Evolutionary conservation across 2,329 filamentous ascomycete genomes (phyloP), one percentile per base, ranked within the genome.

Genomic region (Cladosporium sp.): DNA sequence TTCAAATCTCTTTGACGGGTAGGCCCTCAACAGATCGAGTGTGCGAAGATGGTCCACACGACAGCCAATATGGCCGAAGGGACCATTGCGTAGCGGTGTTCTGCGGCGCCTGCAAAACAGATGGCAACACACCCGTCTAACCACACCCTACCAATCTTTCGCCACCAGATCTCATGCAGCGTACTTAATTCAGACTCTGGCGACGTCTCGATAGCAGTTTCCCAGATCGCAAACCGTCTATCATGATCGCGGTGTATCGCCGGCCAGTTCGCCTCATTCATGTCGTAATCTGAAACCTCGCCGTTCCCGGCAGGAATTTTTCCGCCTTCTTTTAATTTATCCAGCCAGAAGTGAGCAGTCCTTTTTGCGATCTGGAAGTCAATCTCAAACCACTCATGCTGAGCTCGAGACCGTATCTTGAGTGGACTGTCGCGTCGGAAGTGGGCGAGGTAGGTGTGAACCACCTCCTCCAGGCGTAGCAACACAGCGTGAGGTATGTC

Each of bases 301-400:
- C 22, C 22, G 22, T 28, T 28, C 22, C 22, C 22, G 22, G 22
- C 22, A 28, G 4, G 5, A 5, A 28, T 5, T 28, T 5, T 28
- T 28, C 22, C 22, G 4, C 22, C 4, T 28, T 28, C 4, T 7
- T 7, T 41, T 11, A 18, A 2, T 19, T 41, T 16, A 11, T 9
- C 13, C 13, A 41, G 9, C 42, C 42, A 44, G 22, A 44, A 44
- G 22, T 44, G 22, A 13, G 42, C 42, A 28, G 42, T 44, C 9
- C 22, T 33, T 33, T 22, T 33, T 14, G 42, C 42, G 10, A 32
- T 10, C 14, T 32, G 13, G 14, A 44, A 44, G 11, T 44, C 42
- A 28, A 44, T 33, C 42, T 44, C 42, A n/a, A 44, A 44, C 42
- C 42, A 44, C 19, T 44, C 42, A 33, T 44, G 42, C 28, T 44